Conservation (phyloP, 495 filamentous ascomycete species). For the Hyphodiscus hymeniophilus region DNA sequence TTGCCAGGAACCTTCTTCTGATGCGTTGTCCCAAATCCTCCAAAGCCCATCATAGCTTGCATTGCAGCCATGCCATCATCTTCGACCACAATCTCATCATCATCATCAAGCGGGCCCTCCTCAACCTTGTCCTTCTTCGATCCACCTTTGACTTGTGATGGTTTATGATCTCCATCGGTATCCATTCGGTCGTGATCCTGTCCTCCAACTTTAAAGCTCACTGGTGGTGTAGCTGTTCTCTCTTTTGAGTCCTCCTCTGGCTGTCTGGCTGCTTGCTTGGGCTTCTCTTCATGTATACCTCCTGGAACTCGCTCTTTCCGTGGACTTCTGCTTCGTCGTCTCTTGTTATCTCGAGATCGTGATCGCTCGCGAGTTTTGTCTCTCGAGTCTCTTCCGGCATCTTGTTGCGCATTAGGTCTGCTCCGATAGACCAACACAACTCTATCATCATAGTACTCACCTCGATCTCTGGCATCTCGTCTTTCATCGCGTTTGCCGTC, state of each 20-base stretch:
- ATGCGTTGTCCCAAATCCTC: slow-evolving; percentile 78
- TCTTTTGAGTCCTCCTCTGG: slow-evolving; percentile 6
- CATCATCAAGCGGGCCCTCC: slow-evolving; percentile 15
- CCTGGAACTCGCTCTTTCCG: slow-evolving; percentile 27
- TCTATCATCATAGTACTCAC: neutral
- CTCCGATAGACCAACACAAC: neutral
- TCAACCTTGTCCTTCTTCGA: slow-evolving; percentile 7
- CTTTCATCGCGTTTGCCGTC: neutral
- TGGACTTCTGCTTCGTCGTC: slow-evolving; percentile 24
- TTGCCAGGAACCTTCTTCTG: slow-evolving; percentile 87
- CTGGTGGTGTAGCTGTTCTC: slow-evolving; percentile 17
- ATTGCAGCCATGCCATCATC: slow-evolving; percentile 70
- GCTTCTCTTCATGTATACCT: slow-evolving; percentile 23
- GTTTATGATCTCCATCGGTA: slow-evolving; percentile 4
- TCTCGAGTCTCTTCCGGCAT: slow-evolving; percentile 9
- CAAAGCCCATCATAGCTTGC: slow-evolving; percentile 82
- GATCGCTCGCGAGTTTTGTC: slow-evolving; percentile 13
- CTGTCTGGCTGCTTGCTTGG: slow-evolving; percentile 7
- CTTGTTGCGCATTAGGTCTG: slow-evolving; percentile 6
- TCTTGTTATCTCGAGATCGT: slow-evolving; percentile 26
- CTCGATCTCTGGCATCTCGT: slow-evolving; percentile 5
- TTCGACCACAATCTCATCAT: slow-evolving; percentile 35
- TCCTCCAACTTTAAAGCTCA: slow-evolving; percentile 19
- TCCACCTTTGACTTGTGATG: slow-evolving; percentile 1
- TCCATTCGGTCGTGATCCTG: slow-evolving; percentile 23